Conservation (phyloP, 2,329 filamentous ascomycete genomes). For the Cladosporium sp. region DNA sequence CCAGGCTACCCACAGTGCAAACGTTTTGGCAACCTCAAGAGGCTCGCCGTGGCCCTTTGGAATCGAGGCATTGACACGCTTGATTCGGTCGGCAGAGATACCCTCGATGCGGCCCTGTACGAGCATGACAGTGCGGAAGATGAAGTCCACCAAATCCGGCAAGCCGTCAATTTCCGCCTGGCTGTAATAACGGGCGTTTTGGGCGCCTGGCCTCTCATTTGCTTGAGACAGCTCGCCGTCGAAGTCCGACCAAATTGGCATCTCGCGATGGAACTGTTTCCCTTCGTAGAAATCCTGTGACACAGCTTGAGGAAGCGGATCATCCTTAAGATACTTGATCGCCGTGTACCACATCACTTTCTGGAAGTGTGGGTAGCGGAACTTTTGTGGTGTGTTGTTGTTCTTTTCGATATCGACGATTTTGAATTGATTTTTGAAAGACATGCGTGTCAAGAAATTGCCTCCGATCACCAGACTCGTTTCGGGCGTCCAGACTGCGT, state of each 20-base stretch:
- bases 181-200: slow-evolving; percentile 58
- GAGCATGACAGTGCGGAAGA: slow-evolving; percentile 60
- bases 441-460: slow-evolving; percentile 63
- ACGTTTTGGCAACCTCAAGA: slow-evolving; percentile 54
- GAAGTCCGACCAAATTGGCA: slow-evolving; percentile 56
- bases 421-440: slow-evolving; percentile 64
- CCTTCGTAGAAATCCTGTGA: slow-evolving; percentile 53
- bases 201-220: slow-evolving; percentile 45
- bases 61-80: slow-evolving; percentile 59
- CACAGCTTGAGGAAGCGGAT: slow-evolving; percentile 58
- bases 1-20: slow-evolving; percentile 64
- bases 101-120: slow-evolving; percentile 58
- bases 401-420: slow-evolving; percentile 63
- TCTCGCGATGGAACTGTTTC: slow-evolving; percentile 51
- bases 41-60: slow-evolving; percentile 60
- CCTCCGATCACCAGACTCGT: slow-evolving; percentile 68
- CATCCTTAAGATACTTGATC: slow-evolving; percentile 60
- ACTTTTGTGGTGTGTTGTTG: slow-evolving; percentile 62
- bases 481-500: slow-evolving; percentile 66
- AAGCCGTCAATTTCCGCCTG: slow-evolving; percentile 60
- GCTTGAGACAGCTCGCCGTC: slow-evolving; percentile 48
- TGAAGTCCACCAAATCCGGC: slow-evolving; percentile 55
- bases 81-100: slow-evolving; percentile 54
- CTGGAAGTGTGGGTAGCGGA: slow-evolving; percentile 65
- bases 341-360: slow-evolving; percentile 66